Base-by-base conservation (phyloP, 2,329 filamentous ascomycete genomes). In the Pseudocercospora cruenta region DNA sequence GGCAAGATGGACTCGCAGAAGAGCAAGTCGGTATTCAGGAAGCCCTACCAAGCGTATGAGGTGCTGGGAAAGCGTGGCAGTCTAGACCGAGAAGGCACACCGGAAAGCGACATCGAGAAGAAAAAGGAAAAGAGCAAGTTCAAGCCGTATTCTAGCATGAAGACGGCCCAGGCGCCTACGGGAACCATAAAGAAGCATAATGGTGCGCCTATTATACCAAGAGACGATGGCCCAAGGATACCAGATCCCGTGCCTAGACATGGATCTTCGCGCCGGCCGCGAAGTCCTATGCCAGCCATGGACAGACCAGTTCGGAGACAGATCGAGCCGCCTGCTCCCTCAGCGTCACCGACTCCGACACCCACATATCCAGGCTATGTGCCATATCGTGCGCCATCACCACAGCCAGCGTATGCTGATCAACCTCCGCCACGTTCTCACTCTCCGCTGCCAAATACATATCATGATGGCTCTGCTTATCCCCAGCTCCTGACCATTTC, bases 1-100 rank as follows among this genome's bases (percentile, higher is more conserved):
- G 84, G 87, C 26, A 90, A 84, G 70, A 85, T 86, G 74, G 67
- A 73, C 57, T 77, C 80, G 6, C 76, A 79, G 67, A 83, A 83
- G 75, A 71, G 76, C 64, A 88, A 87, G 77, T 87, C 85, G 24
- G 81, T 84, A 63, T 88, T 87, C 74, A 79, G 87, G 68, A 89
- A 88, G 74, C 87, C 87, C 4, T 90, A 89, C 71, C 86, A 88
- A 67, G 87, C 87, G n/a, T 88, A 90, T 74, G 83, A 77, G 63
- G 74, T 72, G 65, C 64, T 67, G 9, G 72, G 70, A 3, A 69
- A 69, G 57, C 62, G 66, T 19, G 69, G 70, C 14, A 71, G 71
- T 33, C 43, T 71, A 45, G 69, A 72, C 21, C 78, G 75, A 67
- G 71, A 76, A 62, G 67, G 67, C 28, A 75, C 74, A 10, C 73